A percentile compares a stretch with the other conserved stretches of the same genome.
These are phyloP conservation scores for Thelephora ganbajun DNA, from an alignment of 768 basidiomycete genomes.

Conservation along the genomic window DNA sequence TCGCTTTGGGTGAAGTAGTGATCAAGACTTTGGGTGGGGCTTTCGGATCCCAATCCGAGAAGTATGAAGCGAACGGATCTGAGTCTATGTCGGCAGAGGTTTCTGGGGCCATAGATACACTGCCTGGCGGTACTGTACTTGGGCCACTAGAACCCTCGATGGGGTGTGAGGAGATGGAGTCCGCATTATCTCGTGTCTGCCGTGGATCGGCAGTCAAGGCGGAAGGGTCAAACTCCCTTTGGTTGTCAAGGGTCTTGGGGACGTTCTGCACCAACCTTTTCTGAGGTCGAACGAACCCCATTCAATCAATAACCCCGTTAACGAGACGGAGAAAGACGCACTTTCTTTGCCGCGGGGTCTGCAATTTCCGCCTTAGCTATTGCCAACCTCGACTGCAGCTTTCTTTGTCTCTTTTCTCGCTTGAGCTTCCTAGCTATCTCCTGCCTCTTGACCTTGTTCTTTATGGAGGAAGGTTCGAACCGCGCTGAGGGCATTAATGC, in stretches of 20 bases:
- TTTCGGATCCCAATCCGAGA: no score
- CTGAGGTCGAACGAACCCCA: conserved; percentile 21
- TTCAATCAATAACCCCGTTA: background rate
- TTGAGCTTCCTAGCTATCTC: conserved; percentile 61
- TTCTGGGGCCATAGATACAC: conserved; percentile 23
- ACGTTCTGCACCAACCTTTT: conserved; percentile 77
- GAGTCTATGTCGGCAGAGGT: conserved; percentile 52
- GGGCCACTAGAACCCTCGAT: background rate
- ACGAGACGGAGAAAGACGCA: conserved; percentile 16
- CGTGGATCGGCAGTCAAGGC: conserved; percentile 38
- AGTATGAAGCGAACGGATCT: conserved; percentile 71
- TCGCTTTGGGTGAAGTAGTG: no score
- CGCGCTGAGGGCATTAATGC: conserved; percentile 37
- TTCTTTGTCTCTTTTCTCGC: conserved; percentile 65
- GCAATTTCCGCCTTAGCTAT: conserved; percentile 62
- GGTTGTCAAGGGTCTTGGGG: conserved; percentile 88
- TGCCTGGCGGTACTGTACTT: conserved; percentile 11
- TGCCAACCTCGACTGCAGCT: conserved; percentile 69
- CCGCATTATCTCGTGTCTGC: conserved; percentile 6
- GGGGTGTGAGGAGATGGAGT: conserved; percentile 7
- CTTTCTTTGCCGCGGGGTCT: conserved; percentile 70
- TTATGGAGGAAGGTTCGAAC: conserved; percentile 56
- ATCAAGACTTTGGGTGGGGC: no score
- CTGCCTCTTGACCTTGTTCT: conserved; percentile 82
- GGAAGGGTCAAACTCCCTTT: conserved; percentile 70